These are phyloP conservation scores for Chytridium lagenaria DNA, from an alignment of 371 early-diverging fungal genomes.

Conservation along the genomic window DNA sequence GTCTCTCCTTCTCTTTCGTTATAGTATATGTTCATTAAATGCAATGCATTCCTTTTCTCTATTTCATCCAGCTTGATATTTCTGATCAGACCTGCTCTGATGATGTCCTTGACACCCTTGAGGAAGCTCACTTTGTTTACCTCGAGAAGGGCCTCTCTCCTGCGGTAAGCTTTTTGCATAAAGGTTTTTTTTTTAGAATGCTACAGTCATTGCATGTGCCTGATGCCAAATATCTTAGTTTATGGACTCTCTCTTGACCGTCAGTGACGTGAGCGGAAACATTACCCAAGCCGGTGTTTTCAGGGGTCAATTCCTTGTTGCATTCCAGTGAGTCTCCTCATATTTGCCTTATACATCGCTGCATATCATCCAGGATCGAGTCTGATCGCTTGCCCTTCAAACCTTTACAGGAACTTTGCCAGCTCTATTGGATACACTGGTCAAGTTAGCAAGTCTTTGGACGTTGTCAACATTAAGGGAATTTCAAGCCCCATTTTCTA, in stretches of 20 bases:
- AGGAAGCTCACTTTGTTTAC: slow-evolving; percentile 31
- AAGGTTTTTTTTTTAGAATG: too few relatives aligned
- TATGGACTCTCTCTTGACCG: slow-evolving; percentile 10
- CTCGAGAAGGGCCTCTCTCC: slow-evolving; percentile 19
- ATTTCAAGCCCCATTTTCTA: slow-evolving; percentile 11
- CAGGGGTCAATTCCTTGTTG: slow-evolving; percentile 15
- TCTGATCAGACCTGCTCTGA: slow-evolving; percentile 23
- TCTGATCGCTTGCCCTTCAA: too few relatives aligned
- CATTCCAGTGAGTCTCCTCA: slow-evolving; percentile 14
- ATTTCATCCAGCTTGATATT: background rate
- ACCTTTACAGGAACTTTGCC: slow-evolving; percentile 9
- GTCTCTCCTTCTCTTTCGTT: background rate
- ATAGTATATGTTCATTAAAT: background rate
- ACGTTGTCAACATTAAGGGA: background rate
- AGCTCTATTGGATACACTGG: background rate
- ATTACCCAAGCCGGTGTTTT: slow-evolving; percentile 18
- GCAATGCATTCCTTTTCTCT: background rate
- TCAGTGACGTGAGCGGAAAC: slow-evolving; percentile 26
- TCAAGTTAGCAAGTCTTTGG: background rate
- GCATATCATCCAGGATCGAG: too few relatives aligned
- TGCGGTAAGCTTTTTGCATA: too few relatives aligned
- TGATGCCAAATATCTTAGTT: slow-evolving; percentile 16
- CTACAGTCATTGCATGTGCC: too few relatives aligned
- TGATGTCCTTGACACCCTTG: slow-evolving; percentile 32
- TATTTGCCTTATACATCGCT: too few relatives aligned